These are phyloP conservation scores for Gloeostereum incarnatum DNA, from an alignment of 768 basidiomycete species.

Conservation along the genomic window DNA sequence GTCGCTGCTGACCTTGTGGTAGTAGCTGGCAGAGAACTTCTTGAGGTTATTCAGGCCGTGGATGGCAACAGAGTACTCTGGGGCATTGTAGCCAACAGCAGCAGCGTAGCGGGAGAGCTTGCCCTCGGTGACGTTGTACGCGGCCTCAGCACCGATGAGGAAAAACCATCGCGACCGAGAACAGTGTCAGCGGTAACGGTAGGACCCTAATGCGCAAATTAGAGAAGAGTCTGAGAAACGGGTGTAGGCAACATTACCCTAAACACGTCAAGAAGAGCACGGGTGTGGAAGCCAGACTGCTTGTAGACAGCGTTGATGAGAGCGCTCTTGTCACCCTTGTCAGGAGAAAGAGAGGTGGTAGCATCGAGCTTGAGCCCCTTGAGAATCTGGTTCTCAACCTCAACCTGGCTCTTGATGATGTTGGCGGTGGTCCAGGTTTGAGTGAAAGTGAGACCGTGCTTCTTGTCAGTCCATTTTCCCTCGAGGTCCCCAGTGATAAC, in stretches of 20 bases:
- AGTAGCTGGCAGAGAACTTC: slow-evolving; percentile 93
- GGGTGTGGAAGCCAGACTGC: slow-evolving; percentile 91
- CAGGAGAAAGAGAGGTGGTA: slow-evolving; percentile 72
- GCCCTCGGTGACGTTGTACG: slow-evolving; percentile 95
- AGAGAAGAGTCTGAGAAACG: slow-evolving; percentile 3
- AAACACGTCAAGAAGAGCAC: slow-evolving; percentile 86
- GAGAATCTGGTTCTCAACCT: slow-evolving; percentile 95
- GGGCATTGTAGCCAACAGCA: slow-evolving; percentile 91
- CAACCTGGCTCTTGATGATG: slow-evolving; percentile 82
- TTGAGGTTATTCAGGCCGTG: slow-evolving; percentile 94
- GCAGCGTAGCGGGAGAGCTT: slow-evolving; percentile 87
- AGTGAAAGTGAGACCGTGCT: slow-evolving; percentile 91
- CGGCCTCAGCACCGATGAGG: slow-evolving; percentile 92
- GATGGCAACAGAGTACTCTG: slow-evolving; percentile 90
- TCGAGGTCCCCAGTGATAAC: slow-evolving; percentile 87
- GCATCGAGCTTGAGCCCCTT: slow-evolving; percentile 97
- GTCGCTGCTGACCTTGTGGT: slow-evolving; percentile 88
- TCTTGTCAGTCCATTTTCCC: slow-evolving; percentile 87
- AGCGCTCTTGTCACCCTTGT: slow-evolving; percentile 81
- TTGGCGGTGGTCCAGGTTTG: slow-evolving; percentile 95
- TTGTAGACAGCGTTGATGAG: slow-evolving; percentile 84
- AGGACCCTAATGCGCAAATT: slow-evolving; percentile 56
- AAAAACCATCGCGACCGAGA: slow-evolving; percentile 93
- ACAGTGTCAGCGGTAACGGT: slow-evolving; percentile 96
- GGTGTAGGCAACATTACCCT: slow-evolving; percentile 46